Conservation (phyloP, 176 grass and related monocot species). For the Thinopyrum elongatum region DNA sequence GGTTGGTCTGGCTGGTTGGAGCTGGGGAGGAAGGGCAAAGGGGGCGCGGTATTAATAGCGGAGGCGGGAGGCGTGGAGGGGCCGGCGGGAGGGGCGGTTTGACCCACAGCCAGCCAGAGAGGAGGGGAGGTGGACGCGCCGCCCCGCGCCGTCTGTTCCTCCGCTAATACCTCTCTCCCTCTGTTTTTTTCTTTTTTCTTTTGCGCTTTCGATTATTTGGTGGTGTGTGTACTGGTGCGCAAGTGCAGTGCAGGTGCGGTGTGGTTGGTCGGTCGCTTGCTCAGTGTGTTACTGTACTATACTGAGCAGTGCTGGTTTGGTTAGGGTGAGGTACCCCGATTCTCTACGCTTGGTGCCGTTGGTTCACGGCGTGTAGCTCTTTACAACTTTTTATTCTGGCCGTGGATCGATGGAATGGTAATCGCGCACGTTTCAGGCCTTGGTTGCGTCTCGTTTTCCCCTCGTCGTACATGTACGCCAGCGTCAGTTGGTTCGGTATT, state of each 20-base stretch:
- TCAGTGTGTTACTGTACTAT: background rate
- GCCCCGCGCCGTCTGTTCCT: constrained; percentile 30
- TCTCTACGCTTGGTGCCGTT: too few relatives aligned
- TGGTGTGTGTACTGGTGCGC: background rate
- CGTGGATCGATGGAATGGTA: background rate
- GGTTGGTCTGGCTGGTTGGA: background rate
- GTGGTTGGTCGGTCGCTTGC: background rate
- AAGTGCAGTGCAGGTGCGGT: background rate
- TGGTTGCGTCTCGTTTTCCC: background rate
- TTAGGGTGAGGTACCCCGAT: background rate
- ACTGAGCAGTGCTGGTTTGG: background rate
- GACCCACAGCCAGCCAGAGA: constrained; percentile 26
- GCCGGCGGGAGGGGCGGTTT: constrained; percentile 46
- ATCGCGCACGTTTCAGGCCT: too few relatives aligned
- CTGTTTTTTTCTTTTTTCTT: background rate
- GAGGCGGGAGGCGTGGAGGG: constrained; percentile 51
- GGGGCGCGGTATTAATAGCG: constrained; percentile 35
- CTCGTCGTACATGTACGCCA: background rate
- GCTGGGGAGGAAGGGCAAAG: background rate
- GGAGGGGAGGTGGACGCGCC: constrained; percentile 6
- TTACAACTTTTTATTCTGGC: background rate
- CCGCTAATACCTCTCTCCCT: background rate
- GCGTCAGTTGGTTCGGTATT: background rate
- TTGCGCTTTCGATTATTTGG: background rate
- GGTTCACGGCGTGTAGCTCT: too few relatives aligned